Evolutionary conservation across 1,139 yeast species (phyloP).

Genomic region (Pneumocystis sp.): DNA sequence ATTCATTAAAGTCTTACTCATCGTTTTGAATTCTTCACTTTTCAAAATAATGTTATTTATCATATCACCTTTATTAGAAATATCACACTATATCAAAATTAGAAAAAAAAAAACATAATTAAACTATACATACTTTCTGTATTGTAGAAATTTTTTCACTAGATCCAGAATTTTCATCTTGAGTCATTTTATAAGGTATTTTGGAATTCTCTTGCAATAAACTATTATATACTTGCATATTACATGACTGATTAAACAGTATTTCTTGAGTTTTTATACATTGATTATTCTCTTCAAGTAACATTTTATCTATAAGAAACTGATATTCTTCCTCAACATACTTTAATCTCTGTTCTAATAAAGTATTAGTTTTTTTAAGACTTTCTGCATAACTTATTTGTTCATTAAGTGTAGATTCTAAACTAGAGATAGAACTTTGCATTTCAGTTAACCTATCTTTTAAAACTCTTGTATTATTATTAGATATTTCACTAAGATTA

Average conservation of each 20-base stretch:
- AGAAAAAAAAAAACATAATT: not conserved
- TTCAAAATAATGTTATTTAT: slow-evolving; percentile 3
- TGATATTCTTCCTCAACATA: slow-evolving; percentile 5
- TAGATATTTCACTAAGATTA: not conserved
- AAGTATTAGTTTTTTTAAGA: slow-evolving; percentile 8
- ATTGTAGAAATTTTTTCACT: not conserved
- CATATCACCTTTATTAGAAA: not conserved
- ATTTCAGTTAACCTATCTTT: slow-evolving; percentile 9
- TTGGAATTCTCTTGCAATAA: not conserved
- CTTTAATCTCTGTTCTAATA: slow-evolving; percentile 7
- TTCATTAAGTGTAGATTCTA: slow-evolving; percentile 9
- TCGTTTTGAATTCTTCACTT: slow-evolving; percentile 19
- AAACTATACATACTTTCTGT: not conserved
- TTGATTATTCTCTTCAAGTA: not conserved
- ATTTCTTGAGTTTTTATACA: not conserved
- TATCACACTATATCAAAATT: not conserved
- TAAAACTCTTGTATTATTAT: slow-evolving; percentile 2
- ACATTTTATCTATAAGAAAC: not conserved
- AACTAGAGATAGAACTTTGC: slow-evolving; percentile 10
- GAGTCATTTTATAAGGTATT: not conserved
- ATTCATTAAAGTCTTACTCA: slow-evolving; percentile 27
- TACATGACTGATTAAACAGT: not conserved
- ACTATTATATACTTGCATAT: not conserved
- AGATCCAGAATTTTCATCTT: not conserved
- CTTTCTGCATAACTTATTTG: slow-evolving; percentile 11